Evolutionary conservation across 306 rosid genomes (phyloP), one percentile per base, ranked within the genome.

Genomic region (Malus orientalis): DNA sequence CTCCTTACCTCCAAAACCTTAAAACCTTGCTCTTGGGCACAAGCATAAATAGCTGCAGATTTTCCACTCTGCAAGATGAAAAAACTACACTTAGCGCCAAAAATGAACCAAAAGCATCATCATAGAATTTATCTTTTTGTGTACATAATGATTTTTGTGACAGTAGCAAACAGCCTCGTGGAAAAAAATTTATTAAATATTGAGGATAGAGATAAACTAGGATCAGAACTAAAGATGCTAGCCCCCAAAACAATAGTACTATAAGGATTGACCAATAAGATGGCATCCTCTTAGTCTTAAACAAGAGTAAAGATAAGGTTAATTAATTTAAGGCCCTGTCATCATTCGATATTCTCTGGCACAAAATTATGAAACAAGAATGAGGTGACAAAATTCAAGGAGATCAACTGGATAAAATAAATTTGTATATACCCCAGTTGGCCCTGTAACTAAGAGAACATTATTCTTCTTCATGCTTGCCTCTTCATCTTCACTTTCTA

Each of bases 1-100:
- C 42, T 59, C 6, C 53, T 74, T 95, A 95, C 98, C 98, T 95
- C 98, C 76, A 83, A 73, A 87, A 95, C 85, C 44, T 84, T 84
- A 84, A 86, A 90, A 12, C 98, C 97, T 85, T 84, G 96, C 82
- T 92, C 98, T 75, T 73, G 83, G 14, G 97, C 97, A 84, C 98
- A 92, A 49, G 97, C 98, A 92, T 95, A 89, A 65, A 95, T 82
- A 74, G 97, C 97, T 25, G 98, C 97, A 77, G 98, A 89, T 73
- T 95, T 95, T 83, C 97, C 98, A 84, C 98, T 84, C 98, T 95
- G 88, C 89, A 89, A 79, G 45, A 82, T 71, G n/a, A 72, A 23
- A 78, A 64, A 57, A 40, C 45, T 44, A 81, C n/a, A 74, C 60
- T 86, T 59, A 83, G 75, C 58, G 54, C 76, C 63, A 77, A 54